Evolutionary conservation across 257 asterid species (phyloP).

Genomic region (Misopates orontium): DNA sequence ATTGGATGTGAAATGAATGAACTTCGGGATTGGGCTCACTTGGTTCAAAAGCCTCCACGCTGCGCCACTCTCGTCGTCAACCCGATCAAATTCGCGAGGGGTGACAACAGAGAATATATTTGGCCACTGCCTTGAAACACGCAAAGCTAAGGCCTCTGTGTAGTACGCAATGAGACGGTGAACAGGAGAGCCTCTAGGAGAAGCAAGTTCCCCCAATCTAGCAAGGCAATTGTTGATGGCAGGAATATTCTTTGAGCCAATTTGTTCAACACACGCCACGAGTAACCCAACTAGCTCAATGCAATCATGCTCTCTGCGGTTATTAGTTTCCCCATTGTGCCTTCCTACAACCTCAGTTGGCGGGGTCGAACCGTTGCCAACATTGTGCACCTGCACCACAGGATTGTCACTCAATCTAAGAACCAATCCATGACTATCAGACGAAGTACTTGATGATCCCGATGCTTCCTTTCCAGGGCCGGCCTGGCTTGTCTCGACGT

Average conservation of each 20-base stretch:
- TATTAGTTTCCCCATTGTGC: slow-evolving; percentile 37
- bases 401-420: slow-evolving; percentile 42
- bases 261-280: slow-evolving; percentile 77
- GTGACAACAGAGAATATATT: slow-evolving; percentile 60
- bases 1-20: slow-evolving; percentile 83
- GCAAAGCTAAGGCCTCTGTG: slow-evolving; percentile 81
- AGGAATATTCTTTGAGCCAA: slow-evolving; percentile 55
- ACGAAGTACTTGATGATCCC: slow-evolving; percentile 70
- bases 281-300: slow-evolving; percentile 74
- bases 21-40: slow-evolving; percentile 76
- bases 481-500: slow-evolving; percentile 40
- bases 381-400: slow-evolving; percentile 35
- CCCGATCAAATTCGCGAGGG: slow-evolving; percentile 70
- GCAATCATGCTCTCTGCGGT: slow-evolving; percentile 52
- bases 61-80: slow-evolving; percentile 51
- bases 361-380: slow-evolving; percentile 61
- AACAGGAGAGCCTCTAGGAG: slow-evolving; percentile 74
- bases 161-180: slow-evolving; percentile 78
- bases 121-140: slow-evolving; percentile 82
- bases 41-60: slow-evolving; percentile 67
- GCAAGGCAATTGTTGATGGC: slow-evolving; percentile 60
- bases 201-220: slow-evolving; percentile 88
- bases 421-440: slow-evolving; percentile 53
- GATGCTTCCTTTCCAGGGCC: slow-evolving; percentile 53
- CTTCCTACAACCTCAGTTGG: slow-evolving; percentile 38